phyloP scores from a whole-genome alignment of 2,329 filamentous ascomycete species.

The Pseudocercospora fijiensis region DNA sequence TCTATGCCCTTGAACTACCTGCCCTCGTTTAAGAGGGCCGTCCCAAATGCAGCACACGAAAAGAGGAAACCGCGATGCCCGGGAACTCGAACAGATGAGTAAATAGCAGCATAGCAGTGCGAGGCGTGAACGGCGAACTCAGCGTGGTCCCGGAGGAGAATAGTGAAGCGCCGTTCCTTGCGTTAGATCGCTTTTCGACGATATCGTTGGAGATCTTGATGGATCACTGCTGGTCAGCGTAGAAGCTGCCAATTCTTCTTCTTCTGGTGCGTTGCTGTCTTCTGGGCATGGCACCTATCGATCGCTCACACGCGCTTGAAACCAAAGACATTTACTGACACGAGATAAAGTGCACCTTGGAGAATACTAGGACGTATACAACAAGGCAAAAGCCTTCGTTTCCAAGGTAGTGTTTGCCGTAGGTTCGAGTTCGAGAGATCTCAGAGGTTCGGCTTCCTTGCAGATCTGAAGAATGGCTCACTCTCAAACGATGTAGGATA shows the following conservation, averaged over 20 bases:
- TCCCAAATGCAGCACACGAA: background rate
- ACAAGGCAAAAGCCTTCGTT: slow-evolving; percentile 20
- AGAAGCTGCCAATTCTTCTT: slow-evolving; percentile 10
- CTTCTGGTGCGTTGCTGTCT: slow-evolving; percentile 16
- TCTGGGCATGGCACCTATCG: slow-evolving; percentile 11
- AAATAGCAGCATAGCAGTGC: background rate
- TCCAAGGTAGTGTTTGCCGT: slow-evolving; percentile 14
- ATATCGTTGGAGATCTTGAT: background rate
- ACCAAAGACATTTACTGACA: background rate
- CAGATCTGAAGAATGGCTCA: background rate
- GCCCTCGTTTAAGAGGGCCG: background rate
- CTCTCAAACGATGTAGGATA: background rate
- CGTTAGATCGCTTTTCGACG: background rate
- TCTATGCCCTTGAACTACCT: no score
- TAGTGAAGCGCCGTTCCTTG: background rate
- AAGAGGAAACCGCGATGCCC: background rate
- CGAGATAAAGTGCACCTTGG: slow-evolving; percentile 17
- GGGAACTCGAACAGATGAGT: background rate
- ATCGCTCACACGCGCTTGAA: no score
- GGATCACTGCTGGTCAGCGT: slow-evolving; percentile 13
- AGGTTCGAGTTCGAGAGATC: slow-evolving; percentile 19
- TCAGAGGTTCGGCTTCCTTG: slow-evolving; percentile 5
- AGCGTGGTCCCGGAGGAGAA: background rate
- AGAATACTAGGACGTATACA: slow-evolving; percentile 20
- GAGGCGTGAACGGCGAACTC: background rate